Base-by-base conservation (phyloP, 2,329 filamentous ascomycete genomes). In the Colletotrichum agaves region DNA sequence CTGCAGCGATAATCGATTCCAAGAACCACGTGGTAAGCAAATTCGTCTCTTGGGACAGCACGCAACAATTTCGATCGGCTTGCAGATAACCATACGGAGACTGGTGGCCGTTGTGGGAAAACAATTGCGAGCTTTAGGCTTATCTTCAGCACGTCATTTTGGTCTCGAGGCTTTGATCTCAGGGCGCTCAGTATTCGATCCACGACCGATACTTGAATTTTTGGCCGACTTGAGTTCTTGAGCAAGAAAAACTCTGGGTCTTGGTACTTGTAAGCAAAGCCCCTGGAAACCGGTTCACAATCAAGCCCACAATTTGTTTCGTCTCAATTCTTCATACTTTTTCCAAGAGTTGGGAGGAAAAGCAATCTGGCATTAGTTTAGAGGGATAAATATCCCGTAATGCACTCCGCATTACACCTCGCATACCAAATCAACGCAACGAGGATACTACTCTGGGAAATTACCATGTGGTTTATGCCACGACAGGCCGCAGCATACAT, bases 221-320 rank as follows among this genome's bases (percentile, higher is more conserved):
- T 27, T 27, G 4, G 23, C 23, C 6, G 27, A 27, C 27, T 27
- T 27, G 27, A 27, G 8, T 8, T 27, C 27, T 27, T 27, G 5
- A 27, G 27, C 27, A 27, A 27, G 8, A 7, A 27, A 27, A 27
- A 27, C 6, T 27, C n/a, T 27, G 27, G 27, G 27, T 27, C 23
- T 5, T 27, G 5, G 1, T 6, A 27, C 23, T 27, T 7, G 23
- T 27, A 27, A 27, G 23, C 23, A 27, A 27, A 27, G 23, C 23
- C 23, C 1, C 6, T 27, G 27, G n/a, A 33, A 33, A 33, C 31
- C 31, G 31, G 35, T 19, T 11, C 44, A 21, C 44, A 19, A 23
- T 43, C 52, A 43, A 52, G 37, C 39, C 59, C 59, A 61, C 59
- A 53, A 55, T 53, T 35, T 44, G 59, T 61, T 61, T 61, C 59